Evolutionary conservation across 78 protist genomes (phyloP), one percentile per base, ranked within the genome.

Genomic region (Protostelium mycophagum): DNA sequence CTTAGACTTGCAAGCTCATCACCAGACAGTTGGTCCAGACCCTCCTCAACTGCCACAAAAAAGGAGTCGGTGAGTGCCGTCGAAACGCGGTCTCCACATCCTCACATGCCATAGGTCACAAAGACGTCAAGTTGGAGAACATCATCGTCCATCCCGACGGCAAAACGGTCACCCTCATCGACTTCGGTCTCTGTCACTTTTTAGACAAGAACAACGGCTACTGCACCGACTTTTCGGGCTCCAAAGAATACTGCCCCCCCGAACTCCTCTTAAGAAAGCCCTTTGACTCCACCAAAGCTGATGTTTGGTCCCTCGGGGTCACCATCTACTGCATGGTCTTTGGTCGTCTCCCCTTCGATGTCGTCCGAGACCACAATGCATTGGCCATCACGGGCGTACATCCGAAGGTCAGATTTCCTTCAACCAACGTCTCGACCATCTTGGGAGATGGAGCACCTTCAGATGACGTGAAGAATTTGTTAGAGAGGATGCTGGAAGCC

Each of bases 331-430:
- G 73, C 16, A 5, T 51, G 31, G 31, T 51, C 73, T 51, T 51
- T 51, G 73, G 73, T 25, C 73, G 73, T 51, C 73, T 51, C 73
- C 73, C 73, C 73, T 51, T 51, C 73, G 73, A 51, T 51, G 73
- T 51, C 73, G 16, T 51, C 73, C 5, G 16, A 51, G 73, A 51
- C 16, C 73, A 51, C 73, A 51, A 51, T 16, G 16, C 73, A 51
- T 51, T 51, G 16, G 5, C 73, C 16, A 5, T 51, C 73, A 51
- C 73, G 73, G 73, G 73, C 16, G 31, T 25, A 25, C 73, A 51
- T 51, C 73, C 73, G 73, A 51, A 51, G 73, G 73, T 51, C 73
- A 5, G 73, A 5, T 51, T 51, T 51, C 73, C 73, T 25, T 51
- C 73, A 51, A 5, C 5, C 31, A 51, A 5, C 73, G 16, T 51